phyloP scores from a whole-genome alignment of 2,329 filamentous ascomycete species.

The Penicillium sp. region DNA sequence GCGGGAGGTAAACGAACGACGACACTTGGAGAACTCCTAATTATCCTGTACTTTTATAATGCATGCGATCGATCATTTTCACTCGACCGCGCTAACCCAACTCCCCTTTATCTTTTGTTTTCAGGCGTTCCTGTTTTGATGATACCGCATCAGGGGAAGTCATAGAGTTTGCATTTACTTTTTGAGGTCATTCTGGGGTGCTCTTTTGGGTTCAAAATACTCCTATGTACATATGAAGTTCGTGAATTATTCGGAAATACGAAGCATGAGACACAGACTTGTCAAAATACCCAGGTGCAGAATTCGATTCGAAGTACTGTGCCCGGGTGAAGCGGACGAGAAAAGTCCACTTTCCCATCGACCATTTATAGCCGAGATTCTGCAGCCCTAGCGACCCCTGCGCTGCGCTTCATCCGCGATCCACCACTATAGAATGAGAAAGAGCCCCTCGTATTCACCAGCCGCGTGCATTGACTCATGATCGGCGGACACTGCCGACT shows the following conservation, averaged over 20 bases:
- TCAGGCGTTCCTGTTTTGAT: slow-evolving; percentile 20
- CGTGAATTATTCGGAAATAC: slow-evolving; percentile 3
- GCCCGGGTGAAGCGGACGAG: not conserved
- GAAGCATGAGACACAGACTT: not conserved
- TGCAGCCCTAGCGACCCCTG: not conserved
- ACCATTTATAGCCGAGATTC: not conserved
- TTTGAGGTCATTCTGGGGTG: slow-evolving; percentile 10
- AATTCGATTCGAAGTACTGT: not conserved
- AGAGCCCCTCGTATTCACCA: not conserved
- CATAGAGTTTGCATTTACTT: slow-evolving; percentile 20
- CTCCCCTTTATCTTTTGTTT: slow-evolving; percentile 7
- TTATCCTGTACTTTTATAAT: slow-evolving; percentile 18
- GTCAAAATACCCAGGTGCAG: not conserved
- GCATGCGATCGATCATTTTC: slow-evolving; percentile 11
- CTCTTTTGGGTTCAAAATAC: slow-evolving; percentile 9
- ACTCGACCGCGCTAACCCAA: slow-evolving; percentile 11
- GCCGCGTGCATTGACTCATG: slow-evolving; percentile 15
- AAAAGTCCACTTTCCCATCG: not conserved
- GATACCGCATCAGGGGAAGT: slow-evolving; percentile 25
- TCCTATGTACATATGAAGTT: slow-evolving; percentile 11
- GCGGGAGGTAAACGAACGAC: slow-evolving; percentile 66
- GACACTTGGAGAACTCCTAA: slow-evolving; percentile 27
- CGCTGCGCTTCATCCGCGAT: not conserved
- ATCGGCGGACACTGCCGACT: slow-evolving; percentile 14
- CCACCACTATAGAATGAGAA: not conserved